phyloP scores from a whole-genome alignment of 257 asterid genomes.

The Asclepias syriaca region DNA sequence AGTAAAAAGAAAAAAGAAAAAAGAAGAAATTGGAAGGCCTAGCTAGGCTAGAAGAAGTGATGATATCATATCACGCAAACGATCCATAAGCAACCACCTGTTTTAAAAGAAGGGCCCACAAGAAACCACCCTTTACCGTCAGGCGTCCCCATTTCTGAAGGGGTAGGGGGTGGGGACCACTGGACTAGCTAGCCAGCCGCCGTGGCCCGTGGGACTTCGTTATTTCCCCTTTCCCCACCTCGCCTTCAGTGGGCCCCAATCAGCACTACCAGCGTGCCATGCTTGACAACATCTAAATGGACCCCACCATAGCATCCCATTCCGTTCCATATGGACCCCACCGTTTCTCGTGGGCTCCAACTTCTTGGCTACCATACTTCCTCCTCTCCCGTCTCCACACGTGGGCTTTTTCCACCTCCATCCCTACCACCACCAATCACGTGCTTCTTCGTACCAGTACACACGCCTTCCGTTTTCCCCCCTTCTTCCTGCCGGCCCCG shows the following conservation, averaged over 20 bases:
- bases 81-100: not conserved
- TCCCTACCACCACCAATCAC: conserved; percentile 10
- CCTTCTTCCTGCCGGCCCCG: too few species aligned
- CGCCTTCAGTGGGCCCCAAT: not conserved
- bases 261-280: conserved; percentile 1
- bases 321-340: not conserved
- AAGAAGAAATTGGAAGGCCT: too few species aligned
- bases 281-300: not conserved
- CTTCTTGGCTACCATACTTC: not conserved
- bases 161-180: not conserved
- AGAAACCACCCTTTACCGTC: not conserved
- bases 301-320: not conserved
- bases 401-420: conserved; percentile 8
- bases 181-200: not conserved
- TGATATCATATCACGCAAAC: not conserved
- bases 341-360: not conserved
- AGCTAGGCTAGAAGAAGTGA: not conserved
- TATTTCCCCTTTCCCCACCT: not conserved
- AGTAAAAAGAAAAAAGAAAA: too few species aligned
- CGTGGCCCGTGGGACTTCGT: not conserved
- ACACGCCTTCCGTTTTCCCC: not conserved
- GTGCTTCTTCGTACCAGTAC: not conserved
- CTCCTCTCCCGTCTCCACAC: conserved; percentile 18
- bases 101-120: not conserved
- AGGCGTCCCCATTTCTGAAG: not conserved